phyloP scores from a whole-genome alignment of 106 monocot species.

The Dendrobium officinale region DNA sequence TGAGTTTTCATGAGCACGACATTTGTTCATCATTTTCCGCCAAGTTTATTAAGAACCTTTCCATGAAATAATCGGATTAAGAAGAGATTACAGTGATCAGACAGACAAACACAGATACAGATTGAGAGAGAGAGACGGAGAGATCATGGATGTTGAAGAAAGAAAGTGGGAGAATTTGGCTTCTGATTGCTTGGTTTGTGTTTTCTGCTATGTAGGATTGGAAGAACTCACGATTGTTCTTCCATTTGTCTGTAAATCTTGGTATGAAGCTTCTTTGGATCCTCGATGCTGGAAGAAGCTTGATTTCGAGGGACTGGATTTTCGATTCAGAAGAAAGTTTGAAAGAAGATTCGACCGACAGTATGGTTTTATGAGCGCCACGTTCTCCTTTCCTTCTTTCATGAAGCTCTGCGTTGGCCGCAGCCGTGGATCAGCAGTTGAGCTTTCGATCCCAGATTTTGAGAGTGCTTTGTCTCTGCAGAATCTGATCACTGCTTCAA shows the following conservation, averaged over 20 bases:
- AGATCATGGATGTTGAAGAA: no score
- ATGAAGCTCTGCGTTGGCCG: constrained; percentile 6
- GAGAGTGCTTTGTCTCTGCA: not conserved
- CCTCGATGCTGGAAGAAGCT: constrained; percentile 14
- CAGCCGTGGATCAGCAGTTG: not conserved
- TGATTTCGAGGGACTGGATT: not conserved
- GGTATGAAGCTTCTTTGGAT: constrained; percentile 5
- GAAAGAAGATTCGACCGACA: not conserved
- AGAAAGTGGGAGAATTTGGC: not conserved
- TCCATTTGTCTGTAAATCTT: constrained; percentile 12
- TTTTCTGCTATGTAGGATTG: constrained; percentile 3
- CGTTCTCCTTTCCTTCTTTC: not conserved
- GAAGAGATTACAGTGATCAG: no score
- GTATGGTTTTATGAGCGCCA: not conserved
- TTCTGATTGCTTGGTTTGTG: not conserved
- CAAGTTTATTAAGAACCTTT: no score
- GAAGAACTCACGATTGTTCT: not conserved
- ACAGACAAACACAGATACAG: no score
- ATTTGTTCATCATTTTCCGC: no score
- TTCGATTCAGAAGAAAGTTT: not conserved
- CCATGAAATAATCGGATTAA: no score
- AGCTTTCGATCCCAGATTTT: constrained; percentile 5
- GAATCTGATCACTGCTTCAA: not conserved
- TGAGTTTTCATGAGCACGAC: no score
- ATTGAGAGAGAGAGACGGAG: no score